Conservation (phyloP, 2,329 filamentous ascomycete genomes). For the Ambrosiella xylebori region DNA sequence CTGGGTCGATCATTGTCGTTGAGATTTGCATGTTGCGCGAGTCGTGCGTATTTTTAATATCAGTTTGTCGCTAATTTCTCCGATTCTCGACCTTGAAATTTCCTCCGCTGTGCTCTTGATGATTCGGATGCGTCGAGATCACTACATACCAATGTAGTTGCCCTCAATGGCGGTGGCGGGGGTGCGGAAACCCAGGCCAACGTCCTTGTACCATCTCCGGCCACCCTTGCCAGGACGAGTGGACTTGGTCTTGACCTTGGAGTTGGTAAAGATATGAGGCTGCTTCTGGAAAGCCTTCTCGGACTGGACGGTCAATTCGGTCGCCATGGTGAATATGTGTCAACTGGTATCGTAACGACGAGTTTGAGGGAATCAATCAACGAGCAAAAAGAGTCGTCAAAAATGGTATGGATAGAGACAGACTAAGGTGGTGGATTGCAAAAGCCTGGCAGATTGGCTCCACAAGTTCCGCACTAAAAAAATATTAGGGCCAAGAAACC, state of each 20-base stretch:
- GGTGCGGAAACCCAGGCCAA: conserved; percentile 97
- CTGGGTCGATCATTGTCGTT: neutral
- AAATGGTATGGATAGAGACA: conserved; percentile 9
- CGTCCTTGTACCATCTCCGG: conserved; percentile 96
- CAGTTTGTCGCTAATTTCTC: neutral
- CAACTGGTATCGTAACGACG: conserved; percentile 14
- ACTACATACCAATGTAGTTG: conserved; percentile 85
- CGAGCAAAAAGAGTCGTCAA: conserved; percentile 12
- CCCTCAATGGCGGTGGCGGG: conserved; percentile 98
- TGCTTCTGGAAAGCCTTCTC: conserved; percentile 99
- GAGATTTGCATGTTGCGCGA: neutral
- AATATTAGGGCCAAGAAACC: conserved; percentile 13
- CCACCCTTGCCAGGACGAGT: conserved; percentile 77
- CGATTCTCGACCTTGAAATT: neutral
- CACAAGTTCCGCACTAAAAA: conserved; percentile 13
- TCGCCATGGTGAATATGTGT: conserved; percentile 53
- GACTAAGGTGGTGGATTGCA: conserved; percentile 11
- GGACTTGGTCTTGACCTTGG: conserved; percentile 78
- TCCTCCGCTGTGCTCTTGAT: neutral
- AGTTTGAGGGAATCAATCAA: conserved; percentile 11
- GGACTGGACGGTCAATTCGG: conserved; percentile 98
- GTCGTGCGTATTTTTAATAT: neutral
- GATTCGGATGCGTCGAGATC: neutral
- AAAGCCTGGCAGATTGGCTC: conserved; percentile 13
- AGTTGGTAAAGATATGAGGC: conserved; percentile 99